Conservation (phyloP, 2,329 filamentous ascomycete genomes). For the Ciborinia camelliae region DNA sequence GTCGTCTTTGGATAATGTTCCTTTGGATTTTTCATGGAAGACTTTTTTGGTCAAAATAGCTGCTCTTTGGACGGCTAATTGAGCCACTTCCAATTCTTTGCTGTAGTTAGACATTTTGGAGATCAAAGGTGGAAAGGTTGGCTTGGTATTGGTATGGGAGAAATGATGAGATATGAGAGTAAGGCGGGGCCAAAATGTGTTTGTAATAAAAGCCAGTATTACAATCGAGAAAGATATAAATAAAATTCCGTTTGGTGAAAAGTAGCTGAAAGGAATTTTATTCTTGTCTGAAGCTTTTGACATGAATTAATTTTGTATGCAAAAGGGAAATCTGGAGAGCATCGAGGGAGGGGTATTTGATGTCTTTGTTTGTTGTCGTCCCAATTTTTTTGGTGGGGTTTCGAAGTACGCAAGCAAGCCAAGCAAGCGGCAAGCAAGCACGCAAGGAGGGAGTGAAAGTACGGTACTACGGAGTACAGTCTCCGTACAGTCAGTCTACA, state of each 20-base stretch:
- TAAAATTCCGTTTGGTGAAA: slow-evolving; percentile 24
- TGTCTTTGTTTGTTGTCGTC: slow-evolving; percentile 10
- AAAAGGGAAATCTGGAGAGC: background rate
- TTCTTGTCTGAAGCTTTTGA: background rate
- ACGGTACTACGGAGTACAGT: too few species aligned
- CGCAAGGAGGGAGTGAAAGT: background rate
- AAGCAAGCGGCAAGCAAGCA: background rate
- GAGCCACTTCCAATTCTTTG: slow-evolving; percentile 76
- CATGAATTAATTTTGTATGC: background rate
- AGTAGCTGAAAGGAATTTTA: background rate
- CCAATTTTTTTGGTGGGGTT: slow-evolving; percentile 18
- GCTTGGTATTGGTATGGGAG: slow-evolving; percentile 21
- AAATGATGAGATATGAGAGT: slow-evolving; percentile 35
- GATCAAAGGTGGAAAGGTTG: slow-evolving; percentile 24
- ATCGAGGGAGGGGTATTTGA: slow-evolving; percentile 5
- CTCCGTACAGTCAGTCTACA: too few species aligned
- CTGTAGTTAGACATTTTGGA: slow-evolving; percentile 53
- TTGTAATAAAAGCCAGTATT: slow-evolving; percentile 34
- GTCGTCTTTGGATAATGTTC: slow-evolving; percentile 91
- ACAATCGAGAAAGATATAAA: slow-evolving; percentile 32
- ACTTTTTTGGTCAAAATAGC: slow-evolving; percentile 72
- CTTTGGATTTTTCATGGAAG: slow-evolving; percentile 87
- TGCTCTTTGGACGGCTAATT: slow-evolving; percentile 84
- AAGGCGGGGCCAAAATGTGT: slow-evolving; percentile 33
- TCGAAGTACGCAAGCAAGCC: background rate